Conservation (phyloP, 2,329 filamentous ascomycete species). For the Penicillium brevicompactum region DNA sequence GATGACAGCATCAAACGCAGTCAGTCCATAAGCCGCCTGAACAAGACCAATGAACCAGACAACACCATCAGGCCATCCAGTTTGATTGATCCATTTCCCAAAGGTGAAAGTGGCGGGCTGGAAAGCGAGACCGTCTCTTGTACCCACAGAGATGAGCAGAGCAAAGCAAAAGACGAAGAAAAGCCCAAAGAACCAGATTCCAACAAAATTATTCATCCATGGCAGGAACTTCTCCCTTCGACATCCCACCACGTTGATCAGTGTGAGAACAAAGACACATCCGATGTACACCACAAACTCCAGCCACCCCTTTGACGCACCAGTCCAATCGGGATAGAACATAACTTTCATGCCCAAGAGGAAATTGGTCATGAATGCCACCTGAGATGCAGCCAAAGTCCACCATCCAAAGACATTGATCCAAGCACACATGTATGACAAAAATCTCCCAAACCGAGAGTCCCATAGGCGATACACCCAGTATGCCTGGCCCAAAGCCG, state of each 20-base stretch:
- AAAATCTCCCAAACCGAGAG: constrained; percentile 47
- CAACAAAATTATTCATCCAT: constrained; percentile 59
- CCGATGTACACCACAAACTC: constrained; percentile 58
- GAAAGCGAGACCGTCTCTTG: constrained; percentile 46
- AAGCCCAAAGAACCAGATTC: constrained; percentile 54
- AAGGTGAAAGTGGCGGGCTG: constrained; percentile 57
- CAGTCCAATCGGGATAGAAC: constrained; percentile 52
- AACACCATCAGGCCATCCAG: constrained; percentile 56
- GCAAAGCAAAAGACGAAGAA: constrained; percentile 57
- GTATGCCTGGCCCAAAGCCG: constrained; percentile 60
- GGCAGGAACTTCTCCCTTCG: constrained; percentile 51
- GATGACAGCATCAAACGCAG: constrained; percentile 60
- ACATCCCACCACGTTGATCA: constrained; percentile 55
- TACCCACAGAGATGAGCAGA: constrained; percentile 55
- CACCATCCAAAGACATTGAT: constrained; percentile 64
- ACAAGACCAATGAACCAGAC: constrained; percentile 61
- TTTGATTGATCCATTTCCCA: constrained; percentile 53
- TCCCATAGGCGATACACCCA: constrained; percentile 53
- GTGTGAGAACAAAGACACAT: constrained; percentile 50
- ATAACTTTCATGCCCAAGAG: constrained; percentile 58
- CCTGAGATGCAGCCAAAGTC: constrained; percentile 57
- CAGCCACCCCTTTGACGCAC: constrained; percentile 52
- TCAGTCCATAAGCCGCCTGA: constrained; percentile 58
- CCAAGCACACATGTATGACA: constrained; percentile 60
- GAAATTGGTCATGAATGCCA: constrained; percentile 61